Percentiles rank a stretch among this genome's conserved stretches.
Evolutionary conservation across 805 yeast species (phyloP).

Genomic region (Wickerhamomyces queroliae): DNA sequence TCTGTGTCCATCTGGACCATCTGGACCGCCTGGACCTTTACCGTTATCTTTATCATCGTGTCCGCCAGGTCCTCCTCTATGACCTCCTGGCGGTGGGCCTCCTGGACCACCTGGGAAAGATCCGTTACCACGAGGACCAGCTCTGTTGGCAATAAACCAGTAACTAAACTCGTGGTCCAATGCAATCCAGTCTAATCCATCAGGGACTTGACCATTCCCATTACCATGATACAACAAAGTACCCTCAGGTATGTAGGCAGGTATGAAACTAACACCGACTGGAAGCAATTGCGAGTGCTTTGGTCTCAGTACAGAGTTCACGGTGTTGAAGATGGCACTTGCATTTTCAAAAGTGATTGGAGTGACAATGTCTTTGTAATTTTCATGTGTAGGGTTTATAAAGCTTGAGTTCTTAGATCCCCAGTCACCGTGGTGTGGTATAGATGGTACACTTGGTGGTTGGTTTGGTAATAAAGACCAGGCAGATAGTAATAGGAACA

Average conservation of each 20-base stretch:
- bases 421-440: too few species aligned
- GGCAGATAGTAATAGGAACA: neutral
- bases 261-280: slow-evolving; percentile 50
- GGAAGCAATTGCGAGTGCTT: slow-evolving; percentile 48
- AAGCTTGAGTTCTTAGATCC: neutral
- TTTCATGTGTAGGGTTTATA: neutral
- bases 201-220: slow-evolving; percentile 33
- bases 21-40: neutral
- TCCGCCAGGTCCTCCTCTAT: slow-evolving; percentile 1
- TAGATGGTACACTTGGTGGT: neutral
- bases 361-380: neutral
- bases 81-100: neutral
- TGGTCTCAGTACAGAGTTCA: slow-evolving; percentile 46
- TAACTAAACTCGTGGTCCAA: slow-evolving; percentile 59
- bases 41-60: neutral
- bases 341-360: slow-evolving; percentile 43
- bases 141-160: slow-evolving; percentile 31
- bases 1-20: neutral
- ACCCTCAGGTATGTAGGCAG: slow-evolving; percentile 56
- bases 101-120: slow-evolving; percentile 3
- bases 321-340: slow-evolving; percentile 48
- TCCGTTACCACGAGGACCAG: slow-evolving; percentile 8
- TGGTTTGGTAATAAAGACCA: neutral
- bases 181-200: slow-evolving; percentile 55
- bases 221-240: slow-evolving; percentile 54